Conservation (phyloP, 768 basidiomycete genomes). For the Podaxis sp. region DNA sequence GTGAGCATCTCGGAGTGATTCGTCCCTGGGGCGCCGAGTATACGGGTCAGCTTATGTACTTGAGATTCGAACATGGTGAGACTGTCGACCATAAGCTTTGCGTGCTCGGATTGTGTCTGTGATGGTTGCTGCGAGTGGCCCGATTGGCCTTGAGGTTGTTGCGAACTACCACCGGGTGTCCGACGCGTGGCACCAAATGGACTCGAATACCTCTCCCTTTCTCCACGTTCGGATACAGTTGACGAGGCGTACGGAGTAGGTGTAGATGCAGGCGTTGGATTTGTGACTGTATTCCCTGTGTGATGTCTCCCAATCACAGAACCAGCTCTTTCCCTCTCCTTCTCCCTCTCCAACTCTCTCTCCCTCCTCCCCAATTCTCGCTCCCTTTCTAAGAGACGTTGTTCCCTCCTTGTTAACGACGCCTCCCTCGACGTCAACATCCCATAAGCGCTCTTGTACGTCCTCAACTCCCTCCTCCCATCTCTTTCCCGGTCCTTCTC, state of each 20-base stretch:
- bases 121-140: slow-evolving; percentile 12
- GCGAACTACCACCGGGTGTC: slow-evolving; percentile 18
- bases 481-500: background rate
- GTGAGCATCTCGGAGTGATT: slow-evolving; percentile 42
- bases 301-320: slow-evolving; percentile 26
- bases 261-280: slow-evolving; percentile 5
- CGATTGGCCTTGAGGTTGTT: slow-evolving; percentile 7
- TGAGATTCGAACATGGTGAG: slow-evolving; percentile 70
- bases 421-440: slow-evolving; percentile 25
- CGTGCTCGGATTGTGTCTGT: slow-evolving; percentile 51
- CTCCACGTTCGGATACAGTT: slow-evolving; percentile 22
- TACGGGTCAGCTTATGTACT: slow-evolving; percentile 51
- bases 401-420: slow-evolving; percentile 15
- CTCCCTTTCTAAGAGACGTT: slow-evolving; percentile 15
- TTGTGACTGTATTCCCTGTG: too few species aligned
- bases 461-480: slow-evolving; percentile 25
- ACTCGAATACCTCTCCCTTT: slow-evolving; percentile 18
- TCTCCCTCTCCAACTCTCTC: slow-evolving; percentile 20
- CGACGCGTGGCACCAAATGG: slow-evolving; percentile 27
- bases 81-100: slow-evolving; percentile 68
- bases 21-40: slow-evolving; percentile 25
- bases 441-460: slow-evolving; percentile 42
- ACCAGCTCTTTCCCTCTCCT: slow-evolving; percentile 16
- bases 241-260: slow-evolving; percentile 19
- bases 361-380: slow-evolving; percentile 16